Evolutionary conservation across 2,329 filamentous ascomycete genomes (phyloP), one percentile per base, ranked within the genome.

Genomic region (Emmonsia crescens): DNA sequence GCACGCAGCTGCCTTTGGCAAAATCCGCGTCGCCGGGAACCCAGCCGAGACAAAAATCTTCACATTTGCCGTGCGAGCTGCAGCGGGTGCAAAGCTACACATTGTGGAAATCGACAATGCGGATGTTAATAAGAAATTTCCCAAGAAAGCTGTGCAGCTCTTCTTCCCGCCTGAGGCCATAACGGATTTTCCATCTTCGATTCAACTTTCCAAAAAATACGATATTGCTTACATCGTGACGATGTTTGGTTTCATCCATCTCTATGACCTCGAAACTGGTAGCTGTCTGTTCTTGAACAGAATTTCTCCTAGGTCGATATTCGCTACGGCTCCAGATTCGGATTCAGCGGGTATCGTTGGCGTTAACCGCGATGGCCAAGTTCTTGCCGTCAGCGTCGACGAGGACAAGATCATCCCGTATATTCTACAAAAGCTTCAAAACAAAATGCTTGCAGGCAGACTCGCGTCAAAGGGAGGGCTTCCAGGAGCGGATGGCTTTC

Each of bases 261-360:
- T 99, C 29, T 97, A 99, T 78, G 95, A 99, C 72, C 85, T 99
- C 62, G 95, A 99, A 80, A 94, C 89, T 8, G 95, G 90, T 62
- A 89, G 89, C 14, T 95, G 91, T 74, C 94, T 99, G 73, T 99
- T 96, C 84, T 95, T 99, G 91, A 99, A 99, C 82, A 89, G 95
- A 69, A 99, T 99, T 71, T 99, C 94, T 40, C 96, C 91, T 80
- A 94, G 99, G 74, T 99, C 94, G 31, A 97, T 99, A 74, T 99
- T 99, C 79, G 95, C 93, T 31, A 96, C 92, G 24, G 88, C 90
- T 55, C 80, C 87, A 42, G 94, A 99, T 74, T 83, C 84, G 60
- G 87, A 91, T 27, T 95, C 91, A 21, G 85, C 88, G 54, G 95
- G 95, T 69, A 88, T 99, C 65, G 84, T 99, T 60, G 91, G 91